Percentiles rank a stretch among this genome's conserved stretches.
phyloP scores from a whole-genome alignment of 345 rosid species.

The Arabis alpina region DNA sequence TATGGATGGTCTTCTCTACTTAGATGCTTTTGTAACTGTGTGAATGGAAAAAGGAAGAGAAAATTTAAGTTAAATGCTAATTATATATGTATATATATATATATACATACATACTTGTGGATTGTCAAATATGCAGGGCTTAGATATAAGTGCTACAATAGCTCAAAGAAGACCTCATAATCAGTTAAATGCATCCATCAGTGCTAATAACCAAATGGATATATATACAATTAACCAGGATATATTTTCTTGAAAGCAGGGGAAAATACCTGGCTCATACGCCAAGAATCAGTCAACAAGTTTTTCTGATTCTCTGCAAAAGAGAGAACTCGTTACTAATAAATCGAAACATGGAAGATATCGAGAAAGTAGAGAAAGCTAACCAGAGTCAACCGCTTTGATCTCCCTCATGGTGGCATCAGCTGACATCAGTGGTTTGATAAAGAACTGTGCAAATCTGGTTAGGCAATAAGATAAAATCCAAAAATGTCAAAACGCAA shows the following conservation, averaged over 20 bases:
- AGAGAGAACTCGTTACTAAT: slow-evolving; percentile 21
- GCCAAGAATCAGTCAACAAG: slow-evolving; percentile 72
- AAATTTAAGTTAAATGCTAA: neutral
- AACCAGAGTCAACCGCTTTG: slow-evolving; percentile 92
- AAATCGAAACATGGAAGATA: neutral
- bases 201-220: slow-evolving; percentile 11
- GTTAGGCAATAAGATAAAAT: slow-evolving; percentile 19
- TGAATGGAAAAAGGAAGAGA: slow-evolving; percentile 1
- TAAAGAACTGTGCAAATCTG: slow-evolving; percentile 89
- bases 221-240: neutral
- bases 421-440: slow-evolving; percentile 84
- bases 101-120: neutral
- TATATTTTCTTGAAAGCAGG: too few relatives aligned
- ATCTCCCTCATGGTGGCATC: slow-evolving; percentile 92
- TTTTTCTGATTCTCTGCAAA: slow-evolving; percentile 83
- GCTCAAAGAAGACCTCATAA: neutral
- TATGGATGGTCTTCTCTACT: slow-evolving; percentile 72
- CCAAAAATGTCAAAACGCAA: too few relatives aligned
- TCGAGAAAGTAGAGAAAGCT: slow-evolving; percentile 23
- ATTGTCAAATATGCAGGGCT: slow-evolving; percentile 12
- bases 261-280: slow-evolving; percentile 70
- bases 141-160: neutral
- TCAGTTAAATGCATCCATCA: neutral
- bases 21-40: slow-evolving; percentile 79
- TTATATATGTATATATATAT: too few relatives aligned